Evolutionary conservation across 2,329 filamentous ascomycete species (phyloP), one percentile per base, ranked within the genome.

Genomic region (Ceratocystis alfenasii): DNA sequence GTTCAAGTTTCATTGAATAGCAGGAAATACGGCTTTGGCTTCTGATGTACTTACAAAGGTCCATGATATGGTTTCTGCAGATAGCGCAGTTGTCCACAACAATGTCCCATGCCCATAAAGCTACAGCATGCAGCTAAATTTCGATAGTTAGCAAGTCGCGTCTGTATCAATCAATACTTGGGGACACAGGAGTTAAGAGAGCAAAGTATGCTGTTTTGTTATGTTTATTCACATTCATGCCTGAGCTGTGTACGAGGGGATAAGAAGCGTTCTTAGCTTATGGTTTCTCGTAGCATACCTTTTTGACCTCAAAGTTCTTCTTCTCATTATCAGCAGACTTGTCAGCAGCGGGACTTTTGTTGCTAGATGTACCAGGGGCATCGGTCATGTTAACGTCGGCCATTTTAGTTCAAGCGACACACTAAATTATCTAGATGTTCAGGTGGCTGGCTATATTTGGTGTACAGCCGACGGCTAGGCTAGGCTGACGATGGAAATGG

Each of bases 31-130:
- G 36, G 36, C 36, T 5, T 41, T 41, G 36, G 4, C 36, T 65
- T n/a, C 25, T 33, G 17, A n/a, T 30, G 30, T 30, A 76, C 86
- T 71, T 79, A 91, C 94, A 99, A 33, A 99, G 82, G 76, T 99
- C 94, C 94, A 99, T 99, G 77, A 99, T 99, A 76, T 99, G 94
- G 76, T 99, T 99, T 74, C 94, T 85, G 81, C 94, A 99, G 74
- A 99, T 99, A 72, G 94, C 94, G 75, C 94, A 99, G 82, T 99
- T 99, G 78, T 99, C 94, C 68, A 99, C 94, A 41, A 97, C 92
- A 68, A 99, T 99, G 75, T 99, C 94, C 94, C 94, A 99, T 0
- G 94, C 94, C 94, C 94, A 99, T 1, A 99, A 82, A 50, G 94
- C 92, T 63, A 99, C 94, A 0, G 94, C 94, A 72, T 97, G 68